Evolutionary conservation across 179 eudicot species (phyloP).

Genomic region (Camellia oleifera): DNA sequence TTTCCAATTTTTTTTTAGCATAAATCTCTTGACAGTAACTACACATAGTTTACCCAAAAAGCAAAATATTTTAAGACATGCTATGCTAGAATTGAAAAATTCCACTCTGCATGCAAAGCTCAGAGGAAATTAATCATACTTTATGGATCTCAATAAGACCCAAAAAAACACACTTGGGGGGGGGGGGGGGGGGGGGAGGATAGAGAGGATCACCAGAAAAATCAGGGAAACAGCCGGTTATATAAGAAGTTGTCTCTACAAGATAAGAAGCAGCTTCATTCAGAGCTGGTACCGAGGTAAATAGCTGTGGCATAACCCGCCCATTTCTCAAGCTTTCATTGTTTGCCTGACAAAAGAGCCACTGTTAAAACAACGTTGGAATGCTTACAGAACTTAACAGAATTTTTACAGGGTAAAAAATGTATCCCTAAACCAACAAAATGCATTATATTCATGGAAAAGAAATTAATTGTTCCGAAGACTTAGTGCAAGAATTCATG

Average conservation of each 20-base stretch:
- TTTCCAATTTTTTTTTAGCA: background rate
- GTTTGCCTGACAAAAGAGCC: constrained; percentile 47
- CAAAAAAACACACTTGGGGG: background rate
- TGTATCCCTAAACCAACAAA: background rate
- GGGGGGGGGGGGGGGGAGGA: background rate
- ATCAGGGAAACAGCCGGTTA: constrained; percentile 72
- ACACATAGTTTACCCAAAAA: background rate
- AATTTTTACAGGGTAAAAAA: background rate
- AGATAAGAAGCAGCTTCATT: constrained; percentile 84
- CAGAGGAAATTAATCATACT: background rate
- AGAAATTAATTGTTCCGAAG: background rate
- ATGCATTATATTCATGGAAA: background rate
- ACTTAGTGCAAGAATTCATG: background rate
- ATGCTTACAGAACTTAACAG: background rate
- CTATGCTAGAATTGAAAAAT: background rate
- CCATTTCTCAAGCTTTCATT: constrained; percentile 37
- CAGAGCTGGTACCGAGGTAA: constrained; percentile 75
- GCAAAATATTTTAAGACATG: background rate
- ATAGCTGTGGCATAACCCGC: constrained; percentile 51
- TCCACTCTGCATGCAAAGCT: background rate
- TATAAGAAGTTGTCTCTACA: constrained; percentile 68
- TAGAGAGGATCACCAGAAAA: constrained; percentile 43
- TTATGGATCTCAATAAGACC: background rate
- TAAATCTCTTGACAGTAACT: background rate
- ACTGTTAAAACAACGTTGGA: background rate